Percentiles rank a stretch among this genome's conserved stretches.
Evolutionary conservation across 1,139 yeast species (phyloP).

Genomic region (Sugiyamaella sp.): DNA sequence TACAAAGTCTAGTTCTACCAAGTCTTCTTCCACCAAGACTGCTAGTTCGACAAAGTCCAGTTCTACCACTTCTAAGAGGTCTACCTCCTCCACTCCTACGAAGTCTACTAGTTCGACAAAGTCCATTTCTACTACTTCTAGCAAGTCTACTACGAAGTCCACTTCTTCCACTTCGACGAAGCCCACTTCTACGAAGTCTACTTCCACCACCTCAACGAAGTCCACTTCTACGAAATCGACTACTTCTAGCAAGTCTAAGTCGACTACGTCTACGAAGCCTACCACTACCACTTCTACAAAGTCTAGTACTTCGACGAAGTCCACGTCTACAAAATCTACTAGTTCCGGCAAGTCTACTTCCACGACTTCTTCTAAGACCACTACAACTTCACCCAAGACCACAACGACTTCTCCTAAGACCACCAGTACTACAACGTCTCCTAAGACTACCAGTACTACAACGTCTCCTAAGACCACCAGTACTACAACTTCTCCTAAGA

Average conservation of each 20-base stretch:
- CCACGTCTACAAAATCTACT: background rate
- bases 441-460: background rate
- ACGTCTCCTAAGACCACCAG: background rate
- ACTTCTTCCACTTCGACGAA: too few species aligned
- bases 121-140: background rate
- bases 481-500: background rate
- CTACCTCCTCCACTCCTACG: background rate
- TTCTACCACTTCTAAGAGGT: background rate
- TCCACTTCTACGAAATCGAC: background rate
- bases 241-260: background rate
- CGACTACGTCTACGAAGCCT: background rate
- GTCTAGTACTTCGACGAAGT: background rate
- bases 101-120: background rate
- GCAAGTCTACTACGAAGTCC: background rate
- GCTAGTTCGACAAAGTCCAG: background rate
- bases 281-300: background rate
- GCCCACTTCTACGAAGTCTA: background rate
- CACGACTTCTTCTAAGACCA: background rate
- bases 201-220: background rate
- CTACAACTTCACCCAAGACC: background rate
- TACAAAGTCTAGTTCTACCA: background rate
- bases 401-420: background rate
- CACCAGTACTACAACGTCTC: background rate
- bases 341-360: background rate
- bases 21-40: background rate